Percentiles rank a stretch among this genome's conserved stretches.
Conservation (phyloP, 192 early-diverging fungal genomes). For the Umbelopsis vinacea region DNA sequence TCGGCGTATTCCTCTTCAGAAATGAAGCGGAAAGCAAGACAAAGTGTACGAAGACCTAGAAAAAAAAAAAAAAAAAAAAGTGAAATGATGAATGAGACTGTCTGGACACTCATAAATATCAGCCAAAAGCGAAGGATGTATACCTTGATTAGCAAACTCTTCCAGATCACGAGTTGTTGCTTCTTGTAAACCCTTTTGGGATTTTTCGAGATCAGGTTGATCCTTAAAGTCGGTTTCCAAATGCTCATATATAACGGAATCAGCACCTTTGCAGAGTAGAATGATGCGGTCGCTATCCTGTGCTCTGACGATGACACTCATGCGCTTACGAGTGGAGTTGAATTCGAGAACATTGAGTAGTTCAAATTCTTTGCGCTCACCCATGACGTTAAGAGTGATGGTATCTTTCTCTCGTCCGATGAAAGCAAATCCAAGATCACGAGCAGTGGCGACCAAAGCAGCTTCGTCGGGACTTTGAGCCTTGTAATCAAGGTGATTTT, state of each 20-base stretch:
- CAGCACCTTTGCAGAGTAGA: conserved; percentile 93
- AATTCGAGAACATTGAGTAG: conserved; percentile 84
- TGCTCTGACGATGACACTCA: conserved; percentile 87
- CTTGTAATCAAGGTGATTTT: conserved; percentile 76
- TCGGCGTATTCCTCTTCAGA: conserved; percentile 68
- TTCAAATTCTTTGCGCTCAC: conserved; percentile 67
- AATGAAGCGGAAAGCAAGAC: conserved; percentile 78
- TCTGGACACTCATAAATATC: too few species aligned
- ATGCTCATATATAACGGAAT: conserved; percentile 89
- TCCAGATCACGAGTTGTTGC: conserved; percentile 80
- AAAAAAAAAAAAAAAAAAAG: not conserved
- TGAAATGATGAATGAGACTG: too few species aligned
- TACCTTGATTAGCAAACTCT: conserved; percentile 79
- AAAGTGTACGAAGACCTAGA: conserved; percentile 83
- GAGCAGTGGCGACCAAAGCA: conserved; percentile 85
- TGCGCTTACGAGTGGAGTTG: conserved; percentile 94
- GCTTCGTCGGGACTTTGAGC: conserved; percentile 96
- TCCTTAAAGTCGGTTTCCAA: conserved; percentile 49
- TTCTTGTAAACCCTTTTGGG: conserved; percentile 73
- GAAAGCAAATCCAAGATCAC: conserved; percentile 84
- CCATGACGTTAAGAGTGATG: conserved; percentile 74
- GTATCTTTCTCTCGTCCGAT: conserved; percentile 71
- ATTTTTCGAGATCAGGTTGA: conserved; percentile 43
- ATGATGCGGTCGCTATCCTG: conserved; percentile 70
- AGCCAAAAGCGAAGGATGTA: not conserved